These are phyloP conservation scores for Debaryomyces prosopidis DNA, from an alignment of 805 yeast genomes.

Conservation along the genomic window DNA sequence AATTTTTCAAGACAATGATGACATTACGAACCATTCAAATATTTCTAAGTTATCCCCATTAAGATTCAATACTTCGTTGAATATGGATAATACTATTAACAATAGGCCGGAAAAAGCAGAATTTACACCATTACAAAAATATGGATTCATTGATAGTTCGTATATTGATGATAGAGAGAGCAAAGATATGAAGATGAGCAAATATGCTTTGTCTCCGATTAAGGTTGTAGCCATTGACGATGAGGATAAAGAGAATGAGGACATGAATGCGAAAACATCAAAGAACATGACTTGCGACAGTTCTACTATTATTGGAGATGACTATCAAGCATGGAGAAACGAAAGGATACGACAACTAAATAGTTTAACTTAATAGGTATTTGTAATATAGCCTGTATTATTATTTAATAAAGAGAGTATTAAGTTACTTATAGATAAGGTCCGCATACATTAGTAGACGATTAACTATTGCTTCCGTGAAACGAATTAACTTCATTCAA, in stretches of 20 bases:
- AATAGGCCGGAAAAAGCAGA: not conserved
- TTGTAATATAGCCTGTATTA: constrained; percentile 1
- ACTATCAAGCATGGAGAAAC: constrained; percentile 40
- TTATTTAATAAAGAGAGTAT: not conserved
- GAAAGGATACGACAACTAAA: constrained; percentile 32
- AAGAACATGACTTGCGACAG: constrained; percentile 31
- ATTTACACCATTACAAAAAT: not conserved
- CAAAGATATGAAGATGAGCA: not conserved
- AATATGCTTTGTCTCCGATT: constrained; percentile 1
- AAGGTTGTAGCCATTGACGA: constrained; percentile 1
- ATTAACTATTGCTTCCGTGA: not conserved
- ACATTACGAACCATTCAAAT: constrained; percentile 4
- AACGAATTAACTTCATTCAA: constrained; percentile 2
- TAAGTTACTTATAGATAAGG: too few relatives aligned
- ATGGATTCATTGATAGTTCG: not conserved
- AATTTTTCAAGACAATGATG: constrained; percentile 2
- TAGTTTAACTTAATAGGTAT: constrained; percentile 1
- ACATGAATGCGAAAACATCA: constrained; percentile 1
- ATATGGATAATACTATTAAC: constrained; percentile 3
- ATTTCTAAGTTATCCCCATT: constrained; percentile 13
- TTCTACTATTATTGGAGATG: constrained; percentile 41
- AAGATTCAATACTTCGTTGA: constrained; percentile 5
- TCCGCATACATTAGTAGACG: not conserved
- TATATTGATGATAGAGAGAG: not conserved
- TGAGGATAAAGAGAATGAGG: not conserved